A percentile compares a stretch with the other conserved stretches of the same genome.
Evolutionary conservation across 495 filamentous ascomycete species (phyloP).

Genomic region (Neurospora sp.): DNA sequence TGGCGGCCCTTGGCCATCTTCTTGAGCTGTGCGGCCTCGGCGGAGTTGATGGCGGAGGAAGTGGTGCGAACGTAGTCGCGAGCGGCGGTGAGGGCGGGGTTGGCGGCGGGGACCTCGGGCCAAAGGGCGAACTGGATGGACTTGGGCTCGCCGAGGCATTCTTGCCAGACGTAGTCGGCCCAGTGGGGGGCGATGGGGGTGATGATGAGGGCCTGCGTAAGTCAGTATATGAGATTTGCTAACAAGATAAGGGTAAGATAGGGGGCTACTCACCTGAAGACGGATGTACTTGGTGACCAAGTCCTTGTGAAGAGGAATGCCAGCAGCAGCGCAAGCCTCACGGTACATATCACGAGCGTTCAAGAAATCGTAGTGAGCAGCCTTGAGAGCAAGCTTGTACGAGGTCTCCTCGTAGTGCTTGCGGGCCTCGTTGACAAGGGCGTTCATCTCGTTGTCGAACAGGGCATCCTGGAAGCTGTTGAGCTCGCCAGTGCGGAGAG

Average conservation of each 20-base stretch:
- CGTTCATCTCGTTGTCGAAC: conserved; percentile 90
- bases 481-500: conserved; percentile 61
- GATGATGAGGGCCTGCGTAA: conserved; percentile 23
- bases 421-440: conserved; percentile 62
- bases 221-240: conserved; percentile 49
- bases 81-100: conserved; percentile 58
- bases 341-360: conserved; percentile 84
- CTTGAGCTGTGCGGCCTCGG: conserved; percentile 70
- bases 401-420: conserved; percentile 68
- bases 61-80: conserved; percentile 71
- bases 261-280: conserved; percentile 46
- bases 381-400: conserved; percentile 90
- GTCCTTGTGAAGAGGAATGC: conserved; percentile 74
- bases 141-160: conserved; percentile 64
- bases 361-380: conserved; percentile 80
- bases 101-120: conserved; percentile 56
- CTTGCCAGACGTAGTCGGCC: conserved; percentile 87
- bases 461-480: conserved; percentile 77
- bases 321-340: conserved; percentile 60
- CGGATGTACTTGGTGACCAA: conserved; percentile 68
- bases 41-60: conserved; percentile 69
- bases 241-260: background rate
- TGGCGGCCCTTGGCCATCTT: conserved; percentile 85
- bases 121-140: conserved; percentile 74
- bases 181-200: conserved; percentile 83